A percentile compares a stretch with the other conserved stretches of the same genome.
Conservation (phyloP, 1,139 yeast species). For the Nakaseomyces glabratus region DNA sequence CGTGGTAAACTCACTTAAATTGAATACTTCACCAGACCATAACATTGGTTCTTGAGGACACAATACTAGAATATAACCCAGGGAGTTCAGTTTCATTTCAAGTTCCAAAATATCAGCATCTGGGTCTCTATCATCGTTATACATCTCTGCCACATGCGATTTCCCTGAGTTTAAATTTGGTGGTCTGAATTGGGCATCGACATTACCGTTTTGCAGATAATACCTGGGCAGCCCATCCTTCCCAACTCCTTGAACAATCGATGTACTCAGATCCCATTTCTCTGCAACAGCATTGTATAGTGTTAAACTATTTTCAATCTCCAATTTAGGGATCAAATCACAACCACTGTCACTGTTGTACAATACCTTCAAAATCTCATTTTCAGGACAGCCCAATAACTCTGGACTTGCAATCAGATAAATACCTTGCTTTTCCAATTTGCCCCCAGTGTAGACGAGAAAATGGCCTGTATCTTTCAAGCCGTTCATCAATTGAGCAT, state of each 20-base stretch:
- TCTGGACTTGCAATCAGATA: conserved; percentile 34
- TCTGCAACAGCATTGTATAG: conserved; percentile 25
- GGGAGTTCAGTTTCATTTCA: conserved; percentile 26
- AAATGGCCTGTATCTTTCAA: conserved; percentile 65
- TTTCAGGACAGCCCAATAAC: conserved; percentile 31
- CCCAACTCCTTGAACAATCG: conserved; percentile 18
- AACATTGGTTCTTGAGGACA: conserved; percentile 79
- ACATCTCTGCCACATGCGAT: conserved; percentile 9
- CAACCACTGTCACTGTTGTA: conserved; percentile 34
- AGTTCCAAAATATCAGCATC: conserved; percentile 30
- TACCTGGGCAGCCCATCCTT: conserved; percentile 24
- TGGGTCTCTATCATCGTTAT: conserved; percentile 24
- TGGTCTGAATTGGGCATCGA: conserved; percentile 15
- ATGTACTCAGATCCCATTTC: conserved; percentile 20
- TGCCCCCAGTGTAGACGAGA: conserved; percentile 60
- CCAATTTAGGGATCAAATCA: conserved; percentile 30
- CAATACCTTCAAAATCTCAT: conserved; percentile 31
- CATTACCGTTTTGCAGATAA: conserved; percentile 17
- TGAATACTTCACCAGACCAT: conserved; percentile 80
- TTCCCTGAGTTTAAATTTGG: conserved; percentile 10
- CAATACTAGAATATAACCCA: conserved; percentile 62
- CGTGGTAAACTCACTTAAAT: conserved; percentile 32
- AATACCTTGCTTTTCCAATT: conserved; percentile 61
- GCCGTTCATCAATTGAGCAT: conserved; percentile 40
- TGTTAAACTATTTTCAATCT: conserved; percentile 27